Evolutionary conservation across 148 eudicot species (phyloP).

Genomic region (Vaccinium vitisidaea): DNA sequence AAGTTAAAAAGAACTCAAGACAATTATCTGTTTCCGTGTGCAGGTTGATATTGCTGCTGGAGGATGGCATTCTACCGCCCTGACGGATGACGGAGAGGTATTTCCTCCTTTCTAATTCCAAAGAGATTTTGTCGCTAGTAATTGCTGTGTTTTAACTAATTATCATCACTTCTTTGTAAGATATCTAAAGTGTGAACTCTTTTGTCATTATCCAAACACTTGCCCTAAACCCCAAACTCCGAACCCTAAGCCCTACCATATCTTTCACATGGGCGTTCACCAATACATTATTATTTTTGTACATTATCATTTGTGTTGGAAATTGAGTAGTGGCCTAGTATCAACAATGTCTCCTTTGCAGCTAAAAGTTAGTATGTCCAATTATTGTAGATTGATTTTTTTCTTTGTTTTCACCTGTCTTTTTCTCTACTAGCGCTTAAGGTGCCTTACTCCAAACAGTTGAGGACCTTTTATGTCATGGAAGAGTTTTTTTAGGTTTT

Average conservation of each 20-base stretch:
- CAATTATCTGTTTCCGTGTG: constrained; percentile 17
- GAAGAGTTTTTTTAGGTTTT: not conserved
- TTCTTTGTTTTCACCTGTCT: not conserved
- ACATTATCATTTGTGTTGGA: not conserved
- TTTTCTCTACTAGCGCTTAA: constrained; percentile 5
- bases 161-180: not conserved
- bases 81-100: constrained; percentile 97
- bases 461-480: not conserved
- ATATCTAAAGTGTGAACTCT: not conserved
- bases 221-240: not conserved
- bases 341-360: not conserved
- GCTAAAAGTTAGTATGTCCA: not conserved
- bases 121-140: not conserved
- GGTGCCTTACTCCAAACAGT: not conserved
- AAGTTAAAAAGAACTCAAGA: not conserved
- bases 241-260: not conserved
- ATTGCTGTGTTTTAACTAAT: not conserved
- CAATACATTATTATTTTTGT: no score
- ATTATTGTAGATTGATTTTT: not conserved
- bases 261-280: not conserved
- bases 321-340: not conserved
- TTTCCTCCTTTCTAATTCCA: not conserved
- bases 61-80: constrained; percentile 97
- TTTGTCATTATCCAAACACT: not conserved
- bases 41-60: constrained; percentile 99